Percentiles rank a stretch among this genome's conserved stretches.
These are phyloP conservation scores for Groenewaldozyma salmanticensis DNA, from an alignment of 805 yeast genomes.

Conservation along the genomic window DNA sequence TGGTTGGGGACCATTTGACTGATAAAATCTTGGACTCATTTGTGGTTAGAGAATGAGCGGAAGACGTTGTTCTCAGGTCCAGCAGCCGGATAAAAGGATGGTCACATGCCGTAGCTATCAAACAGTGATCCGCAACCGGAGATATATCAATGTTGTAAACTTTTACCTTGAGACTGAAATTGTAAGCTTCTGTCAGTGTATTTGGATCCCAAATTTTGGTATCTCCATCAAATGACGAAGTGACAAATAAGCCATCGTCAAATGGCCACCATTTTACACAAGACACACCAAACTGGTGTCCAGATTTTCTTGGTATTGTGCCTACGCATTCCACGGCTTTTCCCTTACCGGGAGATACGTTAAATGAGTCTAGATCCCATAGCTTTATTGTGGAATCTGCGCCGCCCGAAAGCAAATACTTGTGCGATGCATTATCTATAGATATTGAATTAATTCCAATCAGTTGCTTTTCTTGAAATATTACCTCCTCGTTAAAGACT, in stretches of 20 bases:
- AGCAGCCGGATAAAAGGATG: conserved; percentile 58
- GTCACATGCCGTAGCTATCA: conserved; percentile 64
- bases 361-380: conserved; percentile 42
- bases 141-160: conserved; percentile 61
- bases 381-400: conserved; percentile 60
- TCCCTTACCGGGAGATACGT: neutral
- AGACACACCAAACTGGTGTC: conserved; percentile 68
- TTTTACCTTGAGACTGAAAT: conserved; percentile 50
- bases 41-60: conserved; percentile 55
- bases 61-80: conserved; percentile 64
- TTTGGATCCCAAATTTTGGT: conserved; percentile 78
- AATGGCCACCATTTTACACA: conserved; percentile 78
- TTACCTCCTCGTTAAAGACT: neutral
- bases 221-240: conserved; percentile 70
- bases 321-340: neutral
- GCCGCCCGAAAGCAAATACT: conserved; percentile 56
- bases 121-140: conserved; percentile 35
- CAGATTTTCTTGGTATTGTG: conserved; percentile 17
- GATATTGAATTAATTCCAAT: neutral
- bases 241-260: conserved; percentile 78
- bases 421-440: conserved; percentile 14
- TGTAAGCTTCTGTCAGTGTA: conserved; percentile 52
- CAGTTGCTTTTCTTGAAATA: too few species aligned
- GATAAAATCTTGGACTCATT: conserved; percentile 42
- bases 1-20: conserved; percentile 67